Evolutionary conservation across 2,329 filamentous ascomycete species (phyloP).

Genomic region (Berkeleyomyces rouxiae): DNA sequence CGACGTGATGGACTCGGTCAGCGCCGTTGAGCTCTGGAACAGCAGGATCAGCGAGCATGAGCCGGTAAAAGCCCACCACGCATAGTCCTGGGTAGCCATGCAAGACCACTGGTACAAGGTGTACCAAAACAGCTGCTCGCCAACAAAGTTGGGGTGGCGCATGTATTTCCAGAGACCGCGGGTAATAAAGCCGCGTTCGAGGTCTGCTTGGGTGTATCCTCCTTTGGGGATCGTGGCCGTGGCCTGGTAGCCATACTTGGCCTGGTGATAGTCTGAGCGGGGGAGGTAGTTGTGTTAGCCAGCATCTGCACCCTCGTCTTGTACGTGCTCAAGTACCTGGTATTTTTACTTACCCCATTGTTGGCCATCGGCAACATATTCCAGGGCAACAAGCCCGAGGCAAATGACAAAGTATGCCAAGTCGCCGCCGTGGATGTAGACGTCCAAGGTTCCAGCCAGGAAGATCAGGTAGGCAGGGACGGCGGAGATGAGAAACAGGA

Average conservation of each 20-base stretch:
- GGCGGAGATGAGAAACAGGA: conserved; percentile 62
- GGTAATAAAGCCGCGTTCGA: conserved; percentile 80
- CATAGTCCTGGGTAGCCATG: conserved; percentile 49
- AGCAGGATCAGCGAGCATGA: conserved; percentile 54
- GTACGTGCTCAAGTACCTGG: too few species aligned
- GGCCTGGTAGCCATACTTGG: conserved; percentile 59
- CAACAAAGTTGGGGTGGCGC: conserved; percentile 86
- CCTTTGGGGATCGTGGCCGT: conserved; percentile 52
- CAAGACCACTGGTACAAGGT: conserved; percentile 78
- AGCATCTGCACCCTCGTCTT: neutral
- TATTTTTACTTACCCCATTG: conserved; percentile 55
- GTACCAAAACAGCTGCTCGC: conserved; percentile 84
- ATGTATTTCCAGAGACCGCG: conserved; percentile 75
- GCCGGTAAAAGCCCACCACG: conserved; percentile 66
- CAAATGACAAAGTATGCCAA: conserved; percentile 30
- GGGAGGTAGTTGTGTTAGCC: conserved; percentile 12
- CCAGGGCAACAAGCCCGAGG: conserved; percentile 39
- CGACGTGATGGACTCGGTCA: conserved; percentile 69
- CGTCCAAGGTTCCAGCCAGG: conserved; percentile 49
- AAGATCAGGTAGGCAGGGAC: conserved; percentile 70
- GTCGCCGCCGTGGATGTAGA: conserved; percentile 29
- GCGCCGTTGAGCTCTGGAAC: conserved; percentile 76
- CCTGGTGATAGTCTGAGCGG: conserved; percentile 52
- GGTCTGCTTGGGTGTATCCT: conserved; percentile 48
- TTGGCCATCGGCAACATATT: conserved; percentile 77